Base-by-base conservation (phyloP, 2,329 filamentous ascomycete species). In the Aspergillus intermedius region DNA sequence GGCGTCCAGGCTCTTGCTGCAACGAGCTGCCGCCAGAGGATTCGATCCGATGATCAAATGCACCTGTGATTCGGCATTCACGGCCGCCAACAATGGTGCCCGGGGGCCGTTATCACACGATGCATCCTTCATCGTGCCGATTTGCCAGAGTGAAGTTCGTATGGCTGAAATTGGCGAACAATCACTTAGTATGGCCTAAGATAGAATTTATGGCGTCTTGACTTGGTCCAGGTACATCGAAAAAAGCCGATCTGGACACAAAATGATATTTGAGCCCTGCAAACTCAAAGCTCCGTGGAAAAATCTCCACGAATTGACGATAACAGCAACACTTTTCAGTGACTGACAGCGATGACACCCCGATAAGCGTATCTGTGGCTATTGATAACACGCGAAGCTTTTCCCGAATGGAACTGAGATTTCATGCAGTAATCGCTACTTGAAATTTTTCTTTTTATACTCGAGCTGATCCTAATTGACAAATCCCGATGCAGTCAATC, bases 31-130 rank as follows among this genome's bases (percentile, higher is more conserved):
- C n/a, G 93, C 91, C 37, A 98, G 79, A 12, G 91, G 83, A 61
- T 91, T 93, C 30, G 86, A 84, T 50, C 93, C 93, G 54, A 97
- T 70, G 60, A 98, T 81, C 49, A 98, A 77, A 67, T 98, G 93
- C 37, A 91, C 56, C 46, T 75, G 72, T 2, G 62, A 66, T 34
- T 65, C 61, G 15, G 63, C 66, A 53, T 71, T 63, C 50, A 71
- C 58, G 19, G 73, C 69, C 22, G 67, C 63, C 56, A 75, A 60
- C 22, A 75, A 58, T 9, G 67, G 66, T 32, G 56, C 54, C 21
- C 56, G 49, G 21, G 47, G 48, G 37, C 50, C 53, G 21, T 54
- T 53, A 45, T 53, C 55, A 41, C 54, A 57, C 44, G 55, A 59
- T 32, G 60, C 56, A 49, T 64, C 60, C 49, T 58, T 66, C 65